phyloP scores from a whole-genome alignment of 2,329 filamentous ascomycete species.

The Cercospora janseana region DNA sequence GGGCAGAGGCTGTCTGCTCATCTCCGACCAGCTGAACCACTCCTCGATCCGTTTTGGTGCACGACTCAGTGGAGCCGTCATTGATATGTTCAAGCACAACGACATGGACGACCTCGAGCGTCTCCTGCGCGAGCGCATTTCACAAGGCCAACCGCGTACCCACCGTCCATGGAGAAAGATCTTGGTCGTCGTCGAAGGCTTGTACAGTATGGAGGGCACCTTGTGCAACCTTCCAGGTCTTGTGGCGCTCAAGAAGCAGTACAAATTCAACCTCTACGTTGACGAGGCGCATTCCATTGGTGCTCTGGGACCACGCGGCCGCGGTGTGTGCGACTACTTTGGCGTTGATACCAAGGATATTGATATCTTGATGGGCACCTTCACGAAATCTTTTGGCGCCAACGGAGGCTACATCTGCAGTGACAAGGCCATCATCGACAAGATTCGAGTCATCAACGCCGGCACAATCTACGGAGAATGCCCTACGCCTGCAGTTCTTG shows the following conservation, averaged over 20 bases:
- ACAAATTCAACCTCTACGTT: constrained; percentile 94
- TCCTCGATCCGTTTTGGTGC: constrained; percentile 95
- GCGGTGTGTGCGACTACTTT: constrained; percentile 97
- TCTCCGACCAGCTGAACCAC: constrained; percentile 97
- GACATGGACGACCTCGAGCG: constrained; percentile 86
- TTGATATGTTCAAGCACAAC: constrained; percentile 96
- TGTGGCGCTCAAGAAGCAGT: constrained; percentile 82
- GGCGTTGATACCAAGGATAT: constrained; percentile 82
- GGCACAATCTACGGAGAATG: constrained; percentile 85
- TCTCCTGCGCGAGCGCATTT: constrained; percentile 85
- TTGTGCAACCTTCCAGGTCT: constrained; percentile 97
- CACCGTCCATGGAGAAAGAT: constrained; percentile 99
- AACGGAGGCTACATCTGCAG: constrained; percentile 95
- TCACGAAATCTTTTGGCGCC: constrained; percentile 97
- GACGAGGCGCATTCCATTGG: constrained; percentile 97
- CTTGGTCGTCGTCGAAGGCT: constrained; percentile 87
- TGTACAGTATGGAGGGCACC: constrained; percentile 99
- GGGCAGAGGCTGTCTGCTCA: constrained; percentile 86
- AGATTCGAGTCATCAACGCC: constrained; percentile 80
- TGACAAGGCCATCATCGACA: constrained; percentile 87
- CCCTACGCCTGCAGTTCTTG: constrained; percentile 80
- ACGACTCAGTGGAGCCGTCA: constrained; percentile 89
- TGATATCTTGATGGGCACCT: constrained; percentile 95
- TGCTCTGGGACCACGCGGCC: constrained; percentile 80
- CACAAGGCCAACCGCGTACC: constrained; percentile 95